Base-by-base conservation (phyloP, 768 basidiomycete species). In the Lyophyllum shimeji region DNA sequence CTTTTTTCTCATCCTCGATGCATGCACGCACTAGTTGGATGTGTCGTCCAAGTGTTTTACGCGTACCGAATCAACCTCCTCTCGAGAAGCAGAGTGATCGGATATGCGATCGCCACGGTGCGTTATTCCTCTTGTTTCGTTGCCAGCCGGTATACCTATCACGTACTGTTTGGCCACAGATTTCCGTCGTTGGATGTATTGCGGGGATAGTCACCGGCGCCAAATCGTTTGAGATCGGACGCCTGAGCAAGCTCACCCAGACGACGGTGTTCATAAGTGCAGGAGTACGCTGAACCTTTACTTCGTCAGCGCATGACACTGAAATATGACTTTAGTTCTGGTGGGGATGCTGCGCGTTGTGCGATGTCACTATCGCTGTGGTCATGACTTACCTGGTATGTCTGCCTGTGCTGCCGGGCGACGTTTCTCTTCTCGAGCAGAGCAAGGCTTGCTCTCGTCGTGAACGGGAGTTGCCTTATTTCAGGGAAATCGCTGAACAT, bases 41-140 rank as follows among this genome's bases (percentile, higher is more conserved):
- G 69, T 44, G 60, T 69, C 12, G 69, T 71, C 9, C 70, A 71
- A 51, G 55, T 63, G 33, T 65, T 68, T 29, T 74, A 71, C 62
- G 70, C 69, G n/a, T 68, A 70, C 50, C 67, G 71, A 15, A 70
- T 74, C 25, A 58, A 58, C 31, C 51, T 71, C 18, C 57, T 74
- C n/a, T 67, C 68, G 1, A 55, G 56, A 58, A 64, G 56, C 23
- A 66, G 56, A 56, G 20, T 33, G 7, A 39, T 66, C 34, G 63
- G 63, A 42, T 60, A 53, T 25, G 18, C 50, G 9, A 66, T 66
- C 25, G 55, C 51, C 15, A 31, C 54, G 2, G 65, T 65, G 34
- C 33, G 60, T 63, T 18, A n/a, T 27, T 4, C 50, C 18, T 3
- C 0, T 20, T 27, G 1, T 33, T 11, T 50, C 2, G 17, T 6